Percentiles rank a stretch among this genome's conserved stretches.
phyloP scores from a whole-genome alignment of 2,329 filamentous ascomycete species.

The Knufia fluminis region DNA sequence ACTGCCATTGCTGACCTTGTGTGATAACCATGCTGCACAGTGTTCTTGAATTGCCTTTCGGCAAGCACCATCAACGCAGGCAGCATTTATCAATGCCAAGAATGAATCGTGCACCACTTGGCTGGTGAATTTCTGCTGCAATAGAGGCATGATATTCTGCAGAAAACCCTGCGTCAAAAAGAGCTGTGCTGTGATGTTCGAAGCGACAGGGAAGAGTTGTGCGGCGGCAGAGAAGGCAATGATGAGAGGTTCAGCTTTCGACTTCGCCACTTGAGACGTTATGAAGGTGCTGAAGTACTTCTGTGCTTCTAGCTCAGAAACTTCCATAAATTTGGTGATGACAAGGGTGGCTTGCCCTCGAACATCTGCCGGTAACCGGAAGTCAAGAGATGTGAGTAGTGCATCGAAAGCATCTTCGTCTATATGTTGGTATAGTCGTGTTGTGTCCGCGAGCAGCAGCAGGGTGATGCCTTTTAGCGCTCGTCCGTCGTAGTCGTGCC shows the following conservation, averaged over 20 bases:
- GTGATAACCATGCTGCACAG: constrained; percentile 77
- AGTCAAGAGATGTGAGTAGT: constrained; percentile 75
- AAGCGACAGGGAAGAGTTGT: constrained; percentile 75
- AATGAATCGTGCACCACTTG: constrained; percentile 77
- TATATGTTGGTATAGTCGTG: constrained; percentile 37
- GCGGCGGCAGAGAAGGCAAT: constrained; percentile 89
- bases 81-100: constrained; percentile 81
- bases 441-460: constrained; percentile 47
- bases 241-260: constrained; percentile 79
- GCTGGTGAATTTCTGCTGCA: constrained; percentile 73
- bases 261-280: constrained; percentile 58
- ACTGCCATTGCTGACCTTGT: constrained; percentile 65
- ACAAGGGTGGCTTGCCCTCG: constrained; percentile 74
- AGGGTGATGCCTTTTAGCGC: constrained; percentile 53
- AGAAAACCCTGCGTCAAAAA: constrained; percentile 88
- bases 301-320: constrained; percentile 60
- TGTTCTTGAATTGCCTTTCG: constrained; percentile 76
- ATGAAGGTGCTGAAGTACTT: constrained; percentile 66
- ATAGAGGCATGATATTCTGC: constrained; percentile 62
- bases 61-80: constrained; percentile 75
- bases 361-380: constrained; percentile 63
- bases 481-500: constrained; percentile 59
- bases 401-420: constrained; percentile 74
- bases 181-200: constrained; percentile 62
- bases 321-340: constrained; percentile 73